A percentile compares a stretch with the other conserved stretches of the same genome.
These are phyloP conservation scores for Mortierella sp. DNA, from an alignment of 371 early-diverging fungal genomes.

Conservation along the genomic window DNA sequence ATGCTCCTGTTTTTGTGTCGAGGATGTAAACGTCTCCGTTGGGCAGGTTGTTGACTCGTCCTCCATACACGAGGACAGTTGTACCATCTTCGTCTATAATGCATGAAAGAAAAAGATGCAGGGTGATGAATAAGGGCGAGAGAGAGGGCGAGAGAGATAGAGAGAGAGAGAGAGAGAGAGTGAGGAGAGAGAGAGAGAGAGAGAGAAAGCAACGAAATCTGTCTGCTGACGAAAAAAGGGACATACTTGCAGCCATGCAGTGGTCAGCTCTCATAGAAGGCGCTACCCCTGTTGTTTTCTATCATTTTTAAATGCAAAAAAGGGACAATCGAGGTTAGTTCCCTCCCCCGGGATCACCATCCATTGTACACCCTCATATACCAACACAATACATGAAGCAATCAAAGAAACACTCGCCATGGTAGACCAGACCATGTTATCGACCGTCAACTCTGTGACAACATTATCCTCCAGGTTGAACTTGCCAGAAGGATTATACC, in stretches of 20 bases:
- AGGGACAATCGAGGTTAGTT: not conserved
- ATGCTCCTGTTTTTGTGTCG: not conserved
- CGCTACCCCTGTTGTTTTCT: not conserved
- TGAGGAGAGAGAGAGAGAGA: not conserved
- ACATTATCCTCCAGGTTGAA: not conserved
- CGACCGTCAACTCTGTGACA: not conserved
- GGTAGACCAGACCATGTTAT: not conserved
- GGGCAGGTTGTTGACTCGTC: constrained; percentile 2
- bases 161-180: not conserved
- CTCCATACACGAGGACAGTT: not conserved
- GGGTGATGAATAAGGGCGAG: not conserved
- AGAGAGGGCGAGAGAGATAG: not conserved
- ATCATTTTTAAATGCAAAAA: not conserved
- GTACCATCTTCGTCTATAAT: not conserved
- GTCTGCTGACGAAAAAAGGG: too few relatives aligned
- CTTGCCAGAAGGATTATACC: not conserved
- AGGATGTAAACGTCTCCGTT: not conserved
- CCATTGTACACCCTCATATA: not conserved
- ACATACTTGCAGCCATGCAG: constrained; percentile 1
- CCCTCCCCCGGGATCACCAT: not conserved
- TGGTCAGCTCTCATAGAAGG: not conserved
- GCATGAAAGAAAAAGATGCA: not conserved
- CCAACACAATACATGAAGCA: not conserved
- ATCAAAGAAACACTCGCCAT: not conserved
- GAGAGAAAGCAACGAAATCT: not conserved